Evolutionary conservation across 148 eudicot species (phyloP), one percentile per base, ranked within the genome.

Genomic region (Silene conica): DNA sequence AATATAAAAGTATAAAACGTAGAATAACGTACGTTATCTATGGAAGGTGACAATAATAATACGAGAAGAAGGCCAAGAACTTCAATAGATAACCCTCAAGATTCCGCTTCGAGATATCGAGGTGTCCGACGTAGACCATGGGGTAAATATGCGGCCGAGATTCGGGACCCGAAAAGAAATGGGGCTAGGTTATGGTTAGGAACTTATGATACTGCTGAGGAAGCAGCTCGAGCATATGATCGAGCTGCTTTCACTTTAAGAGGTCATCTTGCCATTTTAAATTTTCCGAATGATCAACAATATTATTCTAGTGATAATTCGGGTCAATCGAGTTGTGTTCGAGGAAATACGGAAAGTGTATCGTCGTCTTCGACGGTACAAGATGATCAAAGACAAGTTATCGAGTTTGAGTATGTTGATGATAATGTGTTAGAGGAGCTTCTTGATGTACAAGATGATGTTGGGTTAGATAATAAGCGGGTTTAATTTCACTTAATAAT

Each of bases 381-480:
- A 70, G 67, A 64, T 8, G 83, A 60, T 31, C 48, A 63, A 68
- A 60, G 72, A 7, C 73, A 85, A 72, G 80, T 82, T 12, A 70
- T 85, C 68, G 87, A 85, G 85, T 70, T 85, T 80, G 87, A 85
- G 85, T 85, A 75, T 20, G 80, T 85, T 52, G 87, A 85, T 80
- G 71, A 85, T 80, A 77, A 82, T 71, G 80, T 85, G 80, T 72
- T 85, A 62, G 83, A 85, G 50, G 85, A 85, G 63, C 80, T 85
- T 77, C 83, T 85, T 72, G 83, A 79, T 74, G 65, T 28, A 43
- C 79, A 77, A 68, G 46, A 76, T 5, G 67, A 68, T 38, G 61
- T 54, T 9, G 59, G 55, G 5, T 48, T 66, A 70, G 38, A 25
- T 64, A 23, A 25, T 64, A 23, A 55, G 55, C 63, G 28, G 21